Evolutionary conservation across 306 rosid species (phyloP), one percentile per base, ranked within the genome.

Genomic region (Prosopis cineraria): DNA sequence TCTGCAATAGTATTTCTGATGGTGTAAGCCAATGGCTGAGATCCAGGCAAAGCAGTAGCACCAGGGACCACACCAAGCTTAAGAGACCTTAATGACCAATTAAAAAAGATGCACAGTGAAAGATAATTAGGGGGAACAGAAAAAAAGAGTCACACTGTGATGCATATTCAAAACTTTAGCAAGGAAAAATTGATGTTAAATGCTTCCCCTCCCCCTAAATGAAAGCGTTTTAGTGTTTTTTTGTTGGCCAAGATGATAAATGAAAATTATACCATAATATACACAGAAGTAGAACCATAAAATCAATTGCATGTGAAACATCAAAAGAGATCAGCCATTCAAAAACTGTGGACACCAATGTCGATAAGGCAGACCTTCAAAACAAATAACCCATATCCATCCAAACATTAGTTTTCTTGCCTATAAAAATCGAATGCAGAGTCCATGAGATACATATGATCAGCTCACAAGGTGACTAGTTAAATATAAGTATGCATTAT

Each of bases 1-100:
- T 92, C 97, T 60, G 84, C 94, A 72, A 82, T 77, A 64, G 93
- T 79, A 76, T 84, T 90, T 60, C 89, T 84, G 53, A 86, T 86
- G 55, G 88, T 81, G 80, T 86, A 86, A 65, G 86, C 93, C 74
- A 90, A 75, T 3, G 96, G 90, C 78, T 86, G 96, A 78, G 93
- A 87, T 80, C 92, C 97, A 70, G 72, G 80, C 22, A 83, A 79
- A 41, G 77, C 58, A 27, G 87, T 76, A 43, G 92, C 86, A 69
- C 91, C 89, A 40, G 95, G 96, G 79, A 86, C 88, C 76, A 92
- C 81, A 45, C 97, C 97, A 80, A 92, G 96, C 85, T 92, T 92
- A 81, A 92, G 96, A 81, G 97, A 90, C 88, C 97, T 92, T 84
- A 39, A 72, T 68, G 82, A 78, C 16, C 76, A 80, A 53, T 74